Conservation (phyloP, 192 early-diverging fungal species). For the Allomyces arbusculus region DNA sequence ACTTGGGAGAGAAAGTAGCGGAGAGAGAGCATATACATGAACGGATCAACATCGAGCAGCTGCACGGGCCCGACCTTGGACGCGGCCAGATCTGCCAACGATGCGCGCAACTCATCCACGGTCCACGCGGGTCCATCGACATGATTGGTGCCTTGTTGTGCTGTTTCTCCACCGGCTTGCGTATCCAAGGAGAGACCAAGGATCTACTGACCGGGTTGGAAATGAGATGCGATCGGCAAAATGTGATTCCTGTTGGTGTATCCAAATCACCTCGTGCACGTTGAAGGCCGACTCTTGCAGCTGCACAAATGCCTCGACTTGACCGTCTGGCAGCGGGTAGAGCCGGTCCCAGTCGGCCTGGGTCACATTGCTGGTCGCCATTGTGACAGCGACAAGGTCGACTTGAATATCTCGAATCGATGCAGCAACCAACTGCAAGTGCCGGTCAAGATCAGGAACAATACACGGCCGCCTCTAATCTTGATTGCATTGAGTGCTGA, state of each 20-base stretch:
- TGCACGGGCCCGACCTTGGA: not conserved
- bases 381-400: not conserved
- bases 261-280: not conserved
- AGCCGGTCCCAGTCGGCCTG: not conserved
- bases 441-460: too few species aligned
- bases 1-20: not conserved
- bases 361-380: not conserved
- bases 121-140: not conserved
- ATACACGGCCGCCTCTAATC: too few species aligned
- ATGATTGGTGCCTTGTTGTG: not conserved
- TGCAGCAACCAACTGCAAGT: not conserved
- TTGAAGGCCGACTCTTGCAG: not conserved
- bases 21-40: not conserved
- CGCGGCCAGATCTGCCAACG: not conserved
- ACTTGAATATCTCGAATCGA: not conserved
- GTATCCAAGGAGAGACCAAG: not conserved
- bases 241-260: not conserved
- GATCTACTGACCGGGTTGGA: not conserved
- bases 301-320: not conserved
- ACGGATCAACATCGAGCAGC: not conserved
- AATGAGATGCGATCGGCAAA: not conserved
- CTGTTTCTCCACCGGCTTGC: too few species aligned
- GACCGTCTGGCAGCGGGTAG: not conserved
- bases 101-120: not conserved
- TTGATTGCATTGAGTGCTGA: too few species aligned